Conservation (phyloP, 2,329 filamentous ascomycete genomes). For the Beauveria sp. region DNA sequence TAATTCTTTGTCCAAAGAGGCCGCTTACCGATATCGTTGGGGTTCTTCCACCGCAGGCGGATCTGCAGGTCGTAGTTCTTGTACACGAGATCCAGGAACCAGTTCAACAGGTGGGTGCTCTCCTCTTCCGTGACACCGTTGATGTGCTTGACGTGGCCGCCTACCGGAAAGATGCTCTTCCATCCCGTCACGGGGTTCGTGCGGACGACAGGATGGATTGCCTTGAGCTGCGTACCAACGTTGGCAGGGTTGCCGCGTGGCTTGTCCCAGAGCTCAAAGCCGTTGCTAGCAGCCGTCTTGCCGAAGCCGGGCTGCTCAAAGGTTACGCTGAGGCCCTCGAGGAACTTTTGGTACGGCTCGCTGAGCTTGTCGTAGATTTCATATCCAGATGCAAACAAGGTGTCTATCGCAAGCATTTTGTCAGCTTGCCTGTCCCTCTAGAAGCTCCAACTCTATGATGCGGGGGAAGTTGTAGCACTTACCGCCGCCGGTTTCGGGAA, state of each 20-base stretch:
- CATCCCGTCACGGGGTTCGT: constrained; percentile 53
- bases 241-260: constrained; percentile 44
- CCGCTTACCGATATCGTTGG: constrained; percentile 33
- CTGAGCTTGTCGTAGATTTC: constrained; percentile 60
- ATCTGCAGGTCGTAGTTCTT: constrained; percentile 52
- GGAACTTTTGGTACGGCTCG: constrained; percentile 45
- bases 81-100: constrained; percentile 42
- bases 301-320: constrained; percentile 44
- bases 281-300: constrained; percentile 35
- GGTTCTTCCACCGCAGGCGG: constrained; percentile 34
- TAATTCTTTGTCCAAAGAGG: background rate
- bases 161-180: constrained; percentile 47
- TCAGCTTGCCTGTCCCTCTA: background rate
- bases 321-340: constrained; percentile 51
- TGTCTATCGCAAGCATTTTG: constrained; percentile 31
- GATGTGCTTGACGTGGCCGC: constrained; percentile 42
- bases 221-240: constrained; percentile 37
- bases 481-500: constrained; percentile 48
- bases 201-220: constrained; percentile 46
- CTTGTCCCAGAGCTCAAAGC: constrained; percentile 37
- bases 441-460: background rate
- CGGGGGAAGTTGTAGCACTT: constrained; percentile 15
- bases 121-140: constrained; percentile 42
- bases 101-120: constrained; percentile 39
- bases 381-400: constrained; percentile 61